Evolutionary conservation across 2,329 filamentous ascomycete species (phyloP).

Genomic region (Claviceps sp.): DNA sequence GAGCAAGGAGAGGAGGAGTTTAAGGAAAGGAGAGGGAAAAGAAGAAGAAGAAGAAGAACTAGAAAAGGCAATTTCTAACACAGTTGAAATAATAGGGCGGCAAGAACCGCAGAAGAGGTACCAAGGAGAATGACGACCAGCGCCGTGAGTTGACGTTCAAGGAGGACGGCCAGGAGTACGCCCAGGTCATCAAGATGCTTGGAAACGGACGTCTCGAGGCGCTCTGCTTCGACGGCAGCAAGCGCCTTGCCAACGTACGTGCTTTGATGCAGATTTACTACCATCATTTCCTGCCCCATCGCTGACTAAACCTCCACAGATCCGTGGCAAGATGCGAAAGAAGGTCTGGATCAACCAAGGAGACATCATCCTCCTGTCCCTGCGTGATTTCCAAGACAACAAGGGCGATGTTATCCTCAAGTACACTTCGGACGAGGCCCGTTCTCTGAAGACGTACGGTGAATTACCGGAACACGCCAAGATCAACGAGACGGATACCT

Average conservation of each 20-base stretch:
- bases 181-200: constrained; percentile 67
- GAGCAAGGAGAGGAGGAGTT: background rate
- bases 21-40: background rate
- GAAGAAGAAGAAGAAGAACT: background rate
- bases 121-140: constrained; percentile 99
- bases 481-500: constrained; percentile 99
- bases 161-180: constrained; percentile 75
- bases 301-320: constrained; percentile 12
- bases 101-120: constrained; percentile 96
- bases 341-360: constrained; percentile 99
- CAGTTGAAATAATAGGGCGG: constrained; percentile 54
- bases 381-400: constrained; percentile 87
- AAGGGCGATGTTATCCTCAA: constrained; percentile 96
- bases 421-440: constrained; percentile 91
- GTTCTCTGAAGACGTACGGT: constrained; percentile 90
- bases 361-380: constrained; percentile 78
- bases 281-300: background rate
- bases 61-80: constrained; percentile 5
- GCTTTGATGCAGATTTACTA: background rate
- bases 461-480: constrained; percentile 95
- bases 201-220: constrained; percentile 90
- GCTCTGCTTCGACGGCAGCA: constrained; percentile 76
- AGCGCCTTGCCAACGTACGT: constrained; percentile 28
- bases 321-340: constrained; percentile 91
- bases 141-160: constrained; percentile 98